Conservation (phyloP, 2,329 filamentous ascomycete species). For the Beauveria australis region DNA sequence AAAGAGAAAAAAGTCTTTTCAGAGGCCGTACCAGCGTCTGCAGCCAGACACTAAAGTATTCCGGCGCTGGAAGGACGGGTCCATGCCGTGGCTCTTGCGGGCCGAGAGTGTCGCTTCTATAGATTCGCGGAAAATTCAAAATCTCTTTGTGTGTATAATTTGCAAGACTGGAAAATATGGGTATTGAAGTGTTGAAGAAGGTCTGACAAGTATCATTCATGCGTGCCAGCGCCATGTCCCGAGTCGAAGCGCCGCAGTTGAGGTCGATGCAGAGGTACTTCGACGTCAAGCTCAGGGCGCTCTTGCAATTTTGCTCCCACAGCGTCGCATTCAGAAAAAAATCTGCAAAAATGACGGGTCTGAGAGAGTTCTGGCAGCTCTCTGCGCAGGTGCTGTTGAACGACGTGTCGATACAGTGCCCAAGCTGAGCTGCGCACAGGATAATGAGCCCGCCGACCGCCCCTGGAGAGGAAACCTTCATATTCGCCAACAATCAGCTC, state of each 20-base stretch:
- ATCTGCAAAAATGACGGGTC: neutral
- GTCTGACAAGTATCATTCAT: neutral
- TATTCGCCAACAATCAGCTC: neutral
- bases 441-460: neutral
- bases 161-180: neutral
- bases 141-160: neutral
- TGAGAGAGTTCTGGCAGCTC: neutral
- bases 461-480: neutral
- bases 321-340: neutral
- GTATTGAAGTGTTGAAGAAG: neutral
- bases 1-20: neutral
- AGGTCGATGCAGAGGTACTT: conserved; percentile 1
- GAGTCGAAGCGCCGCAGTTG: neutral
- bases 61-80: neutral
- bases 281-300: neutral
- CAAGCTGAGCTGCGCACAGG: neutral
- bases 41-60: neutral
- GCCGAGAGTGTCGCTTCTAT: neutral
- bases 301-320: neutral
- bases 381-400: neutral
- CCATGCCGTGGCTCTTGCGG: neutral
- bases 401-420: neutral
- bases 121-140: neutral
- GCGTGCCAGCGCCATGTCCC: neutral
- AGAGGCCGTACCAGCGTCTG: neutral